Base-by-base conservation (phyloP, 2,329 filamentous ascomycete species). In the Dactylellina sp. region DNA sequence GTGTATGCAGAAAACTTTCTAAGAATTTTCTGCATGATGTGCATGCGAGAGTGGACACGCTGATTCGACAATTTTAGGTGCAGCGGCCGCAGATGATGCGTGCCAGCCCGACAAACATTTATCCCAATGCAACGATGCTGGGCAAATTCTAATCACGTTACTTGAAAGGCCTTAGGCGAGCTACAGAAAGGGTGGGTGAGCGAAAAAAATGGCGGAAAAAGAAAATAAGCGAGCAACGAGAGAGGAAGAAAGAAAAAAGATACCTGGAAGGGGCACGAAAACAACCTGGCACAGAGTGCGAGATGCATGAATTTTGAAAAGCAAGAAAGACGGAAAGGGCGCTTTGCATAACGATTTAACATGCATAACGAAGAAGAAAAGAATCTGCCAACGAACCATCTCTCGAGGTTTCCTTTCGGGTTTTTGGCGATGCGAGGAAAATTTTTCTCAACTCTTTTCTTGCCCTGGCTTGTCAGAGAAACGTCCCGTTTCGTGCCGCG, bases 401-500 rank as follows among this genome's bases (percentile, higher is more conserved):
- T 62, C 35, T 49, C 40, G 56, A 47, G n/a, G n/a, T 55, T 39
- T 39, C 24, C 28, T 47, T 37, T 55, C n/a, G 18, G 9, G 9
- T 14, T 39, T 65, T 49, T 46, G 22, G 39, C 4, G 40, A 59
- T 49, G 59, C 22, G 49, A 25, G 53, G 60, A 59, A 72, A 64
- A 42, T 46, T 59, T 63, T 64, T 49, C 37, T 40, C 44, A 39
- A 32, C 18, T 32, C 49, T 16, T 57, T 44, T 12, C 18, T 24
- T 5, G 28, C 46, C 39, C 57, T 46, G 20, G 49, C 32, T 42
- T 52, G 55, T 74, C 55, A 61, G 40, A 56, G 55, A 65, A 32
- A 74, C 70, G 70, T 66, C 61, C 70, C 70, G 70, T 74, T 74
- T 74, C 70, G 70, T 74, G 70, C 70, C 70, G 61, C 70, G 56